Evolutionary conservation across 2,329 filamentous ascomycete species (phyloP).

Genomic region (Penicillium sp.): DNA sequence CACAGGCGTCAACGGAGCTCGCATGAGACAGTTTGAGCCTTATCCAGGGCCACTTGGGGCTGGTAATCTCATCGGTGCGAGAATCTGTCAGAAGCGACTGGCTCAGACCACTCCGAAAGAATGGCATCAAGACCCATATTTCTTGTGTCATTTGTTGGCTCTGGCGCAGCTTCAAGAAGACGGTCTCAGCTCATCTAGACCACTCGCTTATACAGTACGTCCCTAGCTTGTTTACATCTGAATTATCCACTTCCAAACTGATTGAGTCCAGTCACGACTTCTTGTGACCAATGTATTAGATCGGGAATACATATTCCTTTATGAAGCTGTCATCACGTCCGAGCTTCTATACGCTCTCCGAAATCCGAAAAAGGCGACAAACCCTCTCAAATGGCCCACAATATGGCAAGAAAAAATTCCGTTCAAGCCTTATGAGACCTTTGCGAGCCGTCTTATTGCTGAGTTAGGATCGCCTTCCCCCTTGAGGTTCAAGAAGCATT

Average conservation of each 20-base stretch:
- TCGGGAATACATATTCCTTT: slow-evolving; percentile 6
- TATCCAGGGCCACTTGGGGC: background rate
- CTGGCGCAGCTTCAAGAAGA: slow-evolving; percentile 14
- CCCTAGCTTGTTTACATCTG: background rate
- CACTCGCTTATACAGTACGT: slow-evolving; percentile 7
- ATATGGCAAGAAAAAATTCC: slow-evolving; percentile 6
- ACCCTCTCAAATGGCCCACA: slow-evolving; percentile 2
- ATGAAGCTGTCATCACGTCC: slow-evolving; percentile 9
- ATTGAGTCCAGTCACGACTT: slow-evolving; percentile 13
- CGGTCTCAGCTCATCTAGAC: background rate
- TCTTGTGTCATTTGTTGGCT: slow-evolving; percentile 12
- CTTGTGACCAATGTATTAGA: slow-evolving; percentile 7
- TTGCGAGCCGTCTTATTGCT: slow-evolving; percentile 3
- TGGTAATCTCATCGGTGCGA: background rate
- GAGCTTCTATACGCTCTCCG: slow-evolving; percentile 6
- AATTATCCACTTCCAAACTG: background rate
- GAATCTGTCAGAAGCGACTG: slow-evolving; percentile 2
- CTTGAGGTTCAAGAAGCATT: background rate
- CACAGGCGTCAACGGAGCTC: slow-evolving; percentile 3
- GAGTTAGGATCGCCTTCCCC: slow-evolving; percentile 3
- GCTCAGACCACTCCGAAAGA: slow-evolving; percentile 9
- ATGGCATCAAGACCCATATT: slow-evolving; percentile 16
- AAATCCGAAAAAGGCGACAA: slow-evolving; percentile 4
- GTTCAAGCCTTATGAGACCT: slow-evolving; percentile 12
- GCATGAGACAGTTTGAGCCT: slow-evolving; percentile 1